Base-by-base conservation (phyloP, 768 basidiomycete genomes). In the Clitopilus passeckerianus region DNA sequence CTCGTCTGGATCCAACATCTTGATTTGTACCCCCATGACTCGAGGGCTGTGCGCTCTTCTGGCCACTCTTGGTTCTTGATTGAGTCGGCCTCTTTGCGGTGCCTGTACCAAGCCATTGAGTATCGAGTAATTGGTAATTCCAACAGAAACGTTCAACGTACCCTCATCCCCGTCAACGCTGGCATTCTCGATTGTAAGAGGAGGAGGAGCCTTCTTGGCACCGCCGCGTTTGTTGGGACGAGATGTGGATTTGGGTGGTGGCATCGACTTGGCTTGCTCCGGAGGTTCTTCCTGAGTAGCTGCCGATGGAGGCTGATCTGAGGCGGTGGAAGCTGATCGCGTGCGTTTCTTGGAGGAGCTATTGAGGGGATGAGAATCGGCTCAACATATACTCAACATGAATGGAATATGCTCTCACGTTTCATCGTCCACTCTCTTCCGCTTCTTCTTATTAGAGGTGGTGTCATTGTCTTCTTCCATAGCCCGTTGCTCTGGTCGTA, bases 371-470 rank as follows among this genome's bases (percentile, higher is more conserved):
- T 20, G 35, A 41, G 50, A 53, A 20, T 55, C 41, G n/a, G 34
- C 44, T 46, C 23, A 18, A 55, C 18, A 35, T 22, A 12, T 41
- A 12, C 37, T 33, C 12, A 16, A n/a, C 55, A 8, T 18, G n/a
- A 16, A 33, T 33, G 33, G 18, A 16, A 57, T 33, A 52, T 43
- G 16, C n/a, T 78, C 87, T 72, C 63, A 91, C 90, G 69, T 69
- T 64, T 91, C 90, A 55, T 90, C 89, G 23, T 89, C 90, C 27
- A 74, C 75, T 54, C 91, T 82, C 71, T 92, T 93, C 68, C 91
- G 81, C 72, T 92, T 93, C 73, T 86, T 85, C 60, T 81, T 81
- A 59, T 70, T 77, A 0, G 68, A 59, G 18, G 61, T 67, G 20
- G 69, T 70, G 22, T 87, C 85, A 15, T 61, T 65, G 18, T 85